Percentiles rank a stretch among this genome's conserved stretches.
Evolutionary conservation across 176 grass and related monocot species (phyloP).

Genomic region (Triticum timopheevii): DNA sequence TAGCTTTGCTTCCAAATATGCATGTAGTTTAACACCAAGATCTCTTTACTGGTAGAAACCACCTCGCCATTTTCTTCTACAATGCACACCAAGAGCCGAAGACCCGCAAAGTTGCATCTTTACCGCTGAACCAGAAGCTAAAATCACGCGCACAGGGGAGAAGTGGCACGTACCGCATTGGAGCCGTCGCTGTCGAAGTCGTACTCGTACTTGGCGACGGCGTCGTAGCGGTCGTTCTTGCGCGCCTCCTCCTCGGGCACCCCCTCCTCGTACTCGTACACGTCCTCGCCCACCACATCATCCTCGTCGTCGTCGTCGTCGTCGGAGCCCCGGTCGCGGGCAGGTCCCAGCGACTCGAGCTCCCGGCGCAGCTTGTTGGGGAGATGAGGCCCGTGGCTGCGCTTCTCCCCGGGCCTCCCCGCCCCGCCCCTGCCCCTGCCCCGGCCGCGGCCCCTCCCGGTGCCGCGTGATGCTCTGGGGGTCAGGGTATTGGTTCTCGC

Average conservation of each 20-base stretch:
- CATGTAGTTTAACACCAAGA: background rate
- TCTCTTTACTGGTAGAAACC: background rate
- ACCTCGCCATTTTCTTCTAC: background rate
- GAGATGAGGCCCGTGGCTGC: conserved; percentile 52
- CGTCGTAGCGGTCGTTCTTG: conserved; percentile 86
- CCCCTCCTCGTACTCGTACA: conserved; percentile 86
- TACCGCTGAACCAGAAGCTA: background rate
- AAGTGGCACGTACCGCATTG: conserved; percentile 32
- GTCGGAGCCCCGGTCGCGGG: conserved; percentile 14
- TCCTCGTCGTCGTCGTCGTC: conserved; percentile 39
- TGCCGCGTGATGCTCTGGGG: background rate
- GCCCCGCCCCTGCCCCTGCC: background rate
- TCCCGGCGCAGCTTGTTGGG: conserved; percentile 52
- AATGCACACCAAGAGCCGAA: background rate
- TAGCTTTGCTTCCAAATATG: background rate
- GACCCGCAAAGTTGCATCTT: background rate
- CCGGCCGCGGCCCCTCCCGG: background rate
- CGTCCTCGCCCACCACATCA: conserved; percentile 39
- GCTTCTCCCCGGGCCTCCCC: conserved; percentile 24
- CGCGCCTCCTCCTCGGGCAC: conserved; percentile 75
- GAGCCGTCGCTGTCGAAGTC: conserved; percentile 64
- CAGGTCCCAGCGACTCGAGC: conserved; percentile 48
- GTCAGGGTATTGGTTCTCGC: background rate
- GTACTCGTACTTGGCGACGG: conserved; percentile 82
- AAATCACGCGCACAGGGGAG: background rate